Evolutionary conservation across 2,329 filamentous ascomycete genomes (phyloP).

Genomic region (Alternaria sp.): DNA sequence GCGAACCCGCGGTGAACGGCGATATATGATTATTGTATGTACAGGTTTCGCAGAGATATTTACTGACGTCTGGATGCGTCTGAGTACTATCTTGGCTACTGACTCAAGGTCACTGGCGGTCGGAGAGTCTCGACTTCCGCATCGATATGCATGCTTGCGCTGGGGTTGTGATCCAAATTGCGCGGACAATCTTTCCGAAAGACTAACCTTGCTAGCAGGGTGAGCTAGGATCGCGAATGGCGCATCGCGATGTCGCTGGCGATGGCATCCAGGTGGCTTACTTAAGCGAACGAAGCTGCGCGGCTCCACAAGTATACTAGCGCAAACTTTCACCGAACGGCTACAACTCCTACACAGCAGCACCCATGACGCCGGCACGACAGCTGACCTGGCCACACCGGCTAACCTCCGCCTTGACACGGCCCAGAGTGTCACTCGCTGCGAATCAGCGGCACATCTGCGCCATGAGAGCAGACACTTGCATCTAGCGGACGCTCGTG

Average conservation of each 20-base stretch:
- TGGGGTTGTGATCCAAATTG: neutral
- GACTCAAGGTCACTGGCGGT: neutral
- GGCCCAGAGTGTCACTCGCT: conserved; percentile 1
- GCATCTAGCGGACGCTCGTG: neutral
- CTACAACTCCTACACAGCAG: conserved; percentile 4
- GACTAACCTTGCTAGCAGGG: neutral
- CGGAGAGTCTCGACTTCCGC: neutral
- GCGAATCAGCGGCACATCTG: neutral
- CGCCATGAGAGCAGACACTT: neutral
- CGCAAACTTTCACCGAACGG: conserved; percentile 12
- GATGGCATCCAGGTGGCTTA: neutral
- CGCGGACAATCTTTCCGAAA: neutral
- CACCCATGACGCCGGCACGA: conserved; percentile 7
- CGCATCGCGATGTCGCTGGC: conserved; percentile 2
- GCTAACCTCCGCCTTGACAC: neutral
- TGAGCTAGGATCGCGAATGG: neutral
- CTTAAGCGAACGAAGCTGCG: conserved; percentile 2
- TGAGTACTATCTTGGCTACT: neutral
- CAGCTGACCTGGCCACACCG: conserved; percentile 2
- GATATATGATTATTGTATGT: neutral
- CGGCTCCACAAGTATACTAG: conserved; percentile 6
- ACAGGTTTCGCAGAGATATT: neutral
- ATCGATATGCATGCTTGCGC: neutral
- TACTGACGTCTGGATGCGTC: neutral
- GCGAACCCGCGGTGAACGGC: neutral